These are phyloP conservation scores for Boletus sp. DNA, from an alignment of 768 basidiomycete genomes.

Conservation along the genomic window DNA sequence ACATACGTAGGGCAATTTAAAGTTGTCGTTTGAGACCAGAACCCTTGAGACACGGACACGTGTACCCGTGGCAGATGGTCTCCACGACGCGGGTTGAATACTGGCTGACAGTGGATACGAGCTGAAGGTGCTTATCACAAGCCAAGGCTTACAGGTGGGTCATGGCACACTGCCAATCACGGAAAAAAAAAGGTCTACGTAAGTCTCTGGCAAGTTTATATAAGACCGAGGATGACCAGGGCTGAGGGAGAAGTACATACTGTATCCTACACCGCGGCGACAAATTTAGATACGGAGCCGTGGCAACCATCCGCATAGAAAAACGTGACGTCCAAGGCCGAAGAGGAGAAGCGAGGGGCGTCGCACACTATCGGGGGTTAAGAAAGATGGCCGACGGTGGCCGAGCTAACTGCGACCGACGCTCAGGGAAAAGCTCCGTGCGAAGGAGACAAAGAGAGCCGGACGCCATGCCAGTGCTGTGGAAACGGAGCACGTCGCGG, in stretches of 20 bases:
- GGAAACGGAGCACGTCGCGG: not conserved
- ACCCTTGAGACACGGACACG: not conserved
- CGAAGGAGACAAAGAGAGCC: not conserved
- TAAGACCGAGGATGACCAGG: not conserved
- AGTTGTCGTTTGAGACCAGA: slow-evolving; percentile 1
- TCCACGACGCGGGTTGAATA: not conserved
- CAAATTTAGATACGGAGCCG: not conserved
- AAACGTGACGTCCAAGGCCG: not conserved
- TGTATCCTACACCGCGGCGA: not conserved
- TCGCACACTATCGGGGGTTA: slow-evolving; percentile 4
- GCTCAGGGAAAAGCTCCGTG: not conserved
- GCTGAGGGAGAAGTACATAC: too few relatives aligned
- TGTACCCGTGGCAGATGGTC: not conserved
- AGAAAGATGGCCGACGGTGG: slow-evolving; percentile 8
- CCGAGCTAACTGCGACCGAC: not conserved
- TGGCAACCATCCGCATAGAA: not conserved
- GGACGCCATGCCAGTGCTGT: not conserved
- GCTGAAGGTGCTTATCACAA: not conserved
- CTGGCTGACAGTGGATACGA: too few relatives aligned
- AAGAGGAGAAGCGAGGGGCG: not conserved
- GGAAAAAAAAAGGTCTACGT: slow-evolving; percentile 13
- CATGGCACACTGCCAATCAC: too few relatives aligned
- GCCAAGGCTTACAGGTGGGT: too few relatives aligned
- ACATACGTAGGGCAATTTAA: slow-evolving; percentile 1
- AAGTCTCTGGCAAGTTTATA: slow-evolving; percentile 5